Evolutionary conservation across 495 filamentous ascomycete species (phyloP).

Genomic region (Poronia punctata): DNA sequence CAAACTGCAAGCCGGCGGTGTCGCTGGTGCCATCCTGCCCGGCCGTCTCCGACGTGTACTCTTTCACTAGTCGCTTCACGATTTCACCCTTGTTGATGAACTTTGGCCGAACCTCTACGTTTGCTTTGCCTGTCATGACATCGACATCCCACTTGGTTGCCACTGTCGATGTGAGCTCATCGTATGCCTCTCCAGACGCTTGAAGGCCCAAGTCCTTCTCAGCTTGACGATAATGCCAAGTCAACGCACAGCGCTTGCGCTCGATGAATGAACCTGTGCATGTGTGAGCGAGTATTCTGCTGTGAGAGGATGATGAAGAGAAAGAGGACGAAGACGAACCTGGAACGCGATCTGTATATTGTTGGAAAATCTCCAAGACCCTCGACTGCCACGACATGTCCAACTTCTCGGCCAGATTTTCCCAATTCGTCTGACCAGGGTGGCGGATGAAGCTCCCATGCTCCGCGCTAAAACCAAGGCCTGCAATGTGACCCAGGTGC

Average conservation of each 20-base stretch:
- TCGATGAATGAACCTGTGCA: conserved; percentile 74
- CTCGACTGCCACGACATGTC: conserved; percentile 87
- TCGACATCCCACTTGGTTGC: conserved; percentile 77
- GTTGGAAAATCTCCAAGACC: conserved; percentile 71
- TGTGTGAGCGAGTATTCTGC: conserved; percentile 26
- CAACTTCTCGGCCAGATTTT: conserved; percentile 71
- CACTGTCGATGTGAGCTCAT: conserved; percentile 66
- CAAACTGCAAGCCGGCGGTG: conserved; percentile 59
- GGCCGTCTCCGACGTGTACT: conserved; percentile 42
- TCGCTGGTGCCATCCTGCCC: conserved; percentile 1
- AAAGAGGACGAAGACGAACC: conserved; percentile 38
- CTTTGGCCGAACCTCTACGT: conserved; percentile 90
- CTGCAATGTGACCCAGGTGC: conserved; percentile 77
- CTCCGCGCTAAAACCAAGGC: conserved; percentile 85
- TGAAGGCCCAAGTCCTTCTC: conserved; percentile 75
- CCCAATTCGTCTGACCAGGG: conserved; percentile 67
- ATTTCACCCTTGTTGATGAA: conserved; percentile 97
- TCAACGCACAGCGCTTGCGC: conserved; percentile 82
- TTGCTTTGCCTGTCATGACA: conserved; percentile 92
- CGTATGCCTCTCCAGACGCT: conserved; percentile 68
- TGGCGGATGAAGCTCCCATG: conserved; percentile 89
- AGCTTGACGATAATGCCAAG: conserved; percentile 92
- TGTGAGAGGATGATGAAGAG: background rate
- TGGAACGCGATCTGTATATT: conserved; percentile 75
- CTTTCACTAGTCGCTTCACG: conserved; percentile 64